Percentiles rank a stretch among this genome's conserved stretches.
Evolutionary conservation across 1,139 yeast genomes (phyloP).

Genomic region (Scheffersomyces lignicola): DNA sequence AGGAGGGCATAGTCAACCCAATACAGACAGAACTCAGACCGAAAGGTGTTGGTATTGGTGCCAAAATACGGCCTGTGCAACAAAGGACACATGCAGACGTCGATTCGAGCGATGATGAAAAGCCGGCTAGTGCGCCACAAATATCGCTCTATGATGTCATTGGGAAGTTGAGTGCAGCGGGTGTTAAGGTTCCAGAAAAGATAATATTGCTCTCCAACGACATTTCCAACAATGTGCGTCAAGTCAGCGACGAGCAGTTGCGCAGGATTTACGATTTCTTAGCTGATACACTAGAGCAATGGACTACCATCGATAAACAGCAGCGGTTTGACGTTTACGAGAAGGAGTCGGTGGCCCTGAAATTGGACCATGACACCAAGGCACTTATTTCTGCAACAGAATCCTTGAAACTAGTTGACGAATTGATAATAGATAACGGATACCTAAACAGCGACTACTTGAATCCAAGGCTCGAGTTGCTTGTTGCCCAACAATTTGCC

Average conservation of each 20-base stretch:
- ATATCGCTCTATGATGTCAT: conserved; percentile 23
- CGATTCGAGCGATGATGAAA: conserved; percentile 18
- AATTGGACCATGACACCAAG: too few species aligned
- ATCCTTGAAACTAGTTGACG: too few species aligned
- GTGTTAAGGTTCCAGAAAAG: conserved; percentile 26
- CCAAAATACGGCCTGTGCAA: conserved; percentile 33
- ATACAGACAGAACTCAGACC: conserved; percentile 70
- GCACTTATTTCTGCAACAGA: too few species aligned
- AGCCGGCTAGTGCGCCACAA: too few species aligned
- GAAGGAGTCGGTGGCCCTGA: neutral
- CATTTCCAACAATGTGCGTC: conserved; percentile 13
- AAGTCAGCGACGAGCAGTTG: conserved; percentile 13
- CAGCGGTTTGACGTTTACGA: conserved; percentile 4
- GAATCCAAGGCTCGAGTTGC: too few species aligned
- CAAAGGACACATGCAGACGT: conserved; percentile 10
- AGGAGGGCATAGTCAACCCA: conserved; percentile 76
- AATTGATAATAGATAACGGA: too few species aligned
- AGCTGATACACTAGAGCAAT: conserved; percentile 18
- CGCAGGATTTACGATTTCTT: conserved; percentile 16
- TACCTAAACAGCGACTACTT: too few species aligned
- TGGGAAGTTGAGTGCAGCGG: conserved; percentile 26
- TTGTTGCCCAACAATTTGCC: conserved; percentile 1
- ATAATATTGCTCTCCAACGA: conserved; percentile 16
- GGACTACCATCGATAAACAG: conserved; percentile 19
- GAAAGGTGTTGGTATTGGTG: conserved; percentile 74